Base-by-base conservation (phyloP, 2,329 filamentous ascomycete genomes). In the Hymenoscyphus infarciens region DNA sequence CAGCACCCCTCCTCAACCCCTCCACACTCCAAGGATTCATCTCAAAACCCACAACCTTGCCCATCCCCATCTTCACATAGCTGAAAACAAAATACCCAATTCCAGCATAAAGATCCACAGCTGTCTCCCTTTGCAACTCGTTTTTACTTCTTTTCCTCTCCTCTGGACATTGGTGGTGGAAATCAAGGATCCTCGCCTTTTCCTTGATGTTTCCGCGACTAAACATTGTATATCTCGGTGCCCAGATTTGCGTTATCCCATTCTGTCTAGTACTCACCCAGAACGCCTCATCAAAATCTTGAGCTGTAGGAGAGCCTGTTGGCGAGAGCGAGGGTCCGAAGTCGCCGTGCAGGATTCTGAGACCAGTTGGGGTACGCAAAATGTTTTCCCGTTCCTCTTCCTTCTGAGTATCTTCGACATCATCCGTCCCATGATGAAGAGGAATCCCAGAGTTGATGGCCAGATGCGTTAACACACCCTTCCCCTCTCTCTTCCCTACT, bases 71-170 rank as follows among this genome's bases (percentile, higher is more conserved):
- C 63, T 79, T 81, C 6, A 87, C 83, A 76, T 97, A 97, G 35
- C 86, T 90, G 72, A 97, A 96, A 3, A 89, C 85, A 76, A 98
- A 97, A 76, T 97, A 97, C 5, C 94, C 94, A 67, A 97, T 97
- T 0, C 94, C 94, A 0, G 90, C 91, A 77, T 96, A 97, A 64
- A 98, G 78, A 75, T 98, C 94, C 0, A 96, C 83, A 0, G 88
- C 85, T 0, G 52, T 57, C 15, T 60, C 61, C 15, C 55, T 49
- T 19, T 5, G 38, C 31, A 72, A 33, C 7, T 61, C 42, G 13
- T 60, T 53, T 25, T 63, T 63, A 5, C 42, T 52, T 45, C 68
- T 60, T 10, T 57, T 35, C 56, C 25, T 63, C 15, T 38, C 11
- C 8, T 15, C 19, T 19, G 10, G 1, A 6, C 49, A 22, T n/a